phyloP scores from a whole-genome alignment of 1,139 yeast species.

The Candida gigantensis region DNA sequence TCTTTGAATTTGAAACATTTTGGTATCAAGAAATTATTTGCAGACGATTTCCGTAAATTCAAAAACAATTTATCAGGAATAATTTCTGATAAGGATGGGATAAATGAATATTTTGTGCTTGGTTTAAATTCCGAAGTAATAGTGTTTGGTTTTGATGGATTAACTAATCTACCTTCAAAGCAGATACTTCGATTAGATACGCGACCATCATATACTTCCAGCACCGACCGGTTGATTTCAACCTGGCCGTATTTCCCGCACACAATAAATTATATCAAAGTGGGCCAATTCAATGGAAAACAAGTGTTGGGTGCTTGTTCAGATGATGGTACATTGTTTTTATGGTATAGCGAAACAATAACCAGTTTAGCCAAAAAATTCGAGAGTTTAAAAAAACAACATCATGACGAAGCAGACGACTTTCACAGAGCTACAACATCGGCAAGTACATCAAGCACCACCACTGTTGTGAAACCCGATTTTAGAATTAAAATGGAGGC shows the following conservation, averaged over 20 bases:
- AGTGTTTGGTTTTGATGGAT: constrained; percentile 28
- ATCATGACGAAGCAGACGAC: too few species aligned
- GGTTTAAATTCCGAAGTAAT: constrained; percentile 33
- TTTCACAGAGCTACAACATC: background rate
- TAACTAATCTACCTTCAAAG: constrained; percentile 25
- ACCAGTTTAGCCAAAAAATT: constrained; percentile 19
- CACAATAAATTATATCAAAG: constrained; percentile 49
- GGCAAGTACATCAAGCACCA: background rate
- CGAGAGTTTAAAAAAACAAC: constrained; percentile 1
- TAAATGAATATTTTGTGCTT: constrained; percentile 24
- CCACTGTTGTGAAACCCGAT: constrained; percentile 28
- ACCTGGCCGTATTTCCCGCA: constrained; percentile 60
- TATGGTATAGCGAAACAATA: constrained; percentile 42
- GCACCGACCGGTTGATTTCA: constrained; percentile 38
- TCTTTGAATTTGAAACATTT: constrained; percentile 23
- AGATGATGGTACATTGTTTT: constrained; percentile 57
- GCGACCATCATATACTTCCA: constrained; percentile 38
- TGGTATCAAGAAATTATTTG: constrained; percentile 22
- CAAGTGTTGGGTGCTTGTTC: constrained; percentile 49
- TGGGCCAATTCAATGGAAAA: constrained; percentile 25
- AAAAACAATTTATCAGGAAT: constrained; percentile 37
- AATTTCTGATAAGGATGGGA: constrained; percentile 14
- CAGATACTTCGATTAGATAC: constrained; percentile 40
- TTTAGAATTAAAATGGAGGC: constrained; percentile 39
- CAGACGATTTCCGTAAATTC: constrained; percentile 23